phyloP scores from a whole-genome alignment of 2,329 filamentous ascomycete species.

The Alternaria hordeiaustralica region DNA sequence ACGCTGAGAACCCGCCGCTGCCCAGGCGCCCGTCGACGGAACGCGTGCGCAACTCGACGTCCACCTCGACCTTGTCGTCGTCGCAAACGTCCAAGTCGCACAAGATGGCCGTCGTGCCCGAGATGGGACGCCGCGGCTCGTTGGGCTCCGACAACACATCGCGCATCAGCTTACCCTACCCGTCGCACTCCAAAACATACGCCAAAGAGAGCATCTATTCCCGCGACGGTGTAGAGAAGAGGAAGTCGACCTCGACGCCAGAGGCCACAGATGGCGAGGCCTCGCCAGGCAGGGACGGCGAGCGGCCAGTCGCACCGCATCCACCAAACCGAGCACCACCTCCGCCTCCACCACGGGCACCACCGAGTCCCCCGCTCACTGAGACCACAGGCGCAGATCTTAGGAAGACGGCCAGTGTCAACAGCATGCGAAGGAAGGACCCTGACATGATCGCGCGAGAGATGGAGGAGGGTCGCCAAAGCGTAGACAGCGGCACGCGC shows the following conservation, averaged over 20 bases:
- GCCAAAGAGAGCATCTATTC: slow-evolving; percentile 84
- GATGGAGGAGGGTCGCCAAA: slow-evolving; percentile 49
- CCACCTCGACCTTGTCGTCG: slow-evolving; percentile 20
- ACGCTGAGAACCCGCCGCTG: slow-evolving; percentile 23
- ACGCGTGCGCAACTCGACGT: slow-evolving; percentile 35
- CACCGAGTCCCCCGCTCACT: slow-evolving; percentile 58
- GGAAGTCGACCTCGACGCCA: slow-evolving; percentile 45
- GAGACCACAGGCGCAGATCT: slow-evolving; percentile 50
- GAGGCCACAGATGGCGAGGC: slow-evolving; percentile 52
- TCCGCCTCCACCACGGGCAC: slow-evolving; percentile 39
- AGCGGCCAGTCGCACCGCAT: slow-evolving; percentile 11
- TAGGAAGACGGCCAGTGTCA: slow-evolving; percentile 52
- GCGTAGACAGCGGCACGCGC: slow-evolving; percentile 50
- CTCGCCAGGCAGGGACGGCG: slow-evolving; percentile 33
- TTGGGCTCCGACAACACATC: slow-evolving; percentile 46
- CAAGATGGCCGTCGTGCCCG: slow-evolving; percentile 53
- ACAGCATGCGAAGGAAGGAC: slow-evolving; percentile 51
- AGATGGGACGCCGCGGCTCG: slow-evolving; percentile 53
- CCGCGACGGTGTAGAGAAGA: slow-evolving; percentile 48
- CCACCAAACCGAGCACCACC: slow-evolving; percentile 26
- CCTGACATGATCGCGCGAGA: slow-evolving; percentile 46
- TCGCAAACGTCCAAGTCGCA: slow-evolving; percentile 33
- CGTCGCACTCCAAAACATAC: slow-evolving; percentile 85
- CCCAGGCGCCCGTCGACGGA: slow-evolving; percentile 34
- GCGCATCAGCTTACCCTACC: slow-evolving; percentile 68